A percentile compares a stretch with the other conserved stretches of the same genome.
Conservation (phyloP, 192 early-diverging fungal genomes). For the Coemansia sp. region DNA sequence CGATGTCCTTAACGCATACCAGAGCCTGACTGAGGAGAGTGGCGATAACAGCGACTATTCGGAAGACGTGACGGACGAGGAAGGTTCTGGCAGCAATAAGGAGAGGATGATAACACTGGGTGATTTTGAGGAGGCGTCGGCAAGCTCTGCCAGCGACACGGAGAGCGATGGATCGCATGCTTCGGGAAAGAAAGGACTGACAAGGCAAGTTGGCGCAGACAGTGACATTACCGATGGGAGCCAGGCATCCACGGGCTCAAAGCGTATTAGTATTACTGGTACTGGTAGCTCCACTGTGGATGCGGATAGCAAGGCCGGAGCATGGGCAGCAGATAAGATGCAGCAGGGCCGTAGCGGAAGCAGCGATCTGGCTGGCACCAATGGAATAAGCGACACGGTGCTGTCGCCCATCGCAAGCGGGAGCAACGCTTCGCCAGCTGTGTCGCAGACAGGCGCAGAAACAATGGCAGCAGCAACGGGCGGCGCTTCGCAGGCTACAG, state of each 20-base stretch:
- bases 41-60: not conserved
- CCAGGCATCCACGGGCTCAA: not conserved
- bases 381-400: not conserved
- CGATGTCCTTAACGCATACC: conserved; percentile 41
- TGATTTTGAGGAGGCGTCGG: not conserved
- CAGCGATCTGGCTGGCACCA: not conserved
- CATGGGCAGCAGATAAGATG: not conserved
- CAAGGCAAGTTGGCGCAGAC: not conserved
- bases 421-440: not conserved
- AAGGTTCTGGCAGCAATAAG: not conserved
- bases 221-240: not conserved
- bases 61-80: conserved; percentile 3
- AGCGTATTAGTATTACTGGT: not conserved
- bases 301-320: not conserved
- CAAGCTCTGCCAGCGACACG: conserved; percentile 21
- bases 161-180: conserved; percentile 13
- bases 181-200: not conserved
- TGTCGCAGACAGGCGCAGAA: conserved; percentile 1
- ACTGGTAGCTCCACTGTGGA: not conserved
- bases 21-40: conserved; percentile 41
- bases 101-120: not conserved
- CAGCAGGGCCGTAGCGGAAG: not conserved
- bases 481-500: not conserved
- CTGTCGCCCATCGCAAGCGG: not conserved
- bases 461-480: too few species aligned